Percentiles rank a stretch among this genome's conserved stretches.
These are phyloP conservation scores for Leccinum glutinopallens DNA, from an alignment of 1,284 basidiomycete species.

Conservation along the genomic window DNA sequence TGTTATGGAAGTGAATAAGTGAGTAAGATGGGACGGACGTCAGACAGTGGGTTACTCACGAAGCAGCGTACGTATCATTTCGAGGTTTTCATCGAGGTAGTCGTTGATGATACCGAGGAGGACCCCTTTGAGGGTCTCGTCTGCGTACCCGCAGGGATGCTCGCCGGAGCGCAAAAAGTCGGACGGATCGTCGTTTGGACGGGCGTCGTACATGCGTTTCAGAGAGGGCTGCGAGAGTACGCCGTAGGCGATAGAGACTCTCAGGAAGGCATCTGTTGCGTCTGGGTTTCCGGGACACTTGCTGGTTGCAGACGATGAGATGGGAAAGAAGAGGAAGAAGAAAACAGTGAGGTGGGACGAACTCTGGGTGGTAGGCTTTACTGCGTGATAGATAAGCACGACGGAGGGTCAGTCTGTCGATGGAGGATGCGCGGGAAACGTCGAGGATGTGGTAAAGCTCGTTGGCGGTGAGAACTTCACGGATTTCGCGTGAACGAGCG, in stretches of 20 bases:
- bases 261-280: conserved; percentile 84
- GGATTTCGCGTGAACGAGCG: conserved; percentile 47
- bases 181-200: conserved; percentile 46
- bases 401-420: conserved; percentile 68
- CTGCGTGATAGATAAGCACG: conserved; percentile 79
- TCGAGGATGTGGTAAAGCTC: conserved; percentile 77
- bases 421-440: conserved; percentile 48
- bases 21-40: not conserved
- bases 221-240: conserved; percentile 75
- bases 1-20: not conserved
- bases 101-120: conserved; percentile 77
- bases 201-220: conserved; percentile 69
- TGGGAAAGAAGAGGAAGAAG: not conserved
- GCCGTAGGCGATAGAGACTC: conserved; percentile 81
- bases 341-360: conserved; percentile 31
- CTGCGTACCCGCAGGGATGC: conserved; percentile 55
- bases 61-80: conserved; percentile 74
- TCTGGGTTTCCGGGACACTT: conserved; percentile 80
- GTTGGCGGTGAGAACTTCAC: conserved; percentile 61
- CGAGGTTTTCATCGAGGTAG: conserved; percentile 82
- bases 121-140: conserved; percentile 77
- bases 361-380: conserved; percentile 85
- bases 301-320: conserved; percentile 40
- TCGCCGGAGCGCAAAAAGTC: conserved; percentile 53
- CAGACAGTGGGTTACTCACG: conserved; percentile 48